Percentiles rank a stretch among this genome's conserved stretches.
These are phyloP conservation scores for Penicillium turbatum DNA, from an alignment of 495 filamentous ascomycete species.

Conservation along the genomic window DNA sequence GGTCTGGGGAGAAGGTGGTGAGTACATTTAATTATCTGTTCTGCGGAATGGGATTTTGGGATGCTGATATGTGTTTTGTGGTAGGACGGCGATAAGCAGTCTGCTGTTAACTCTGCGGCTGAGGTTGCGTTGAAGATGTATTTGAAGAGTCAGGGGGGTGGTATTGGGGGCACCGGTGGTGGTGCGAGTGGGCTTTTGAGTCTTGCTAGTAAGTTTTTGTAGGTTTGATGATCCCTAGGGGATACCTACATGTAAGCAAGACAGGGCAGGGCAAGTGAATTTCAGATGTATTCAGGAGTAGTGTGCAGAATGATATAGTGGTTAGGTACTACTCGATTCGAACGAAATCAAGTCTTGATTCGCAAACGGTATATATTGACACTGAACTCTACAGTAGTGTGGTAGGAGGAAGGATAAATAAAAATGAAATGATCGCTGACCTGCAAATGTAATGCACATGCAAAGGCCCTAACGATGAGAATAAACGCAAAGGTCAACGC, in stretches of 20 bases:
- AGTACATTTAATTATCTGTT: conserved; percentile 22
- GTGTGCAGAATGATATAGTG: conserved; percentile 1
- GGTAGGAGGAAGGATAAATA: not conserved
- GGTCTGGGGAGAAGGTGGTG: conserved; percentile 45
- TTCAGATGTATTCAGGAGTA: too few relatives aligned
- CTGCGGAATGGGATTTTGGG: not conserved
- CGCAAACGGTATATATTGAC: conserved; percentile 10
- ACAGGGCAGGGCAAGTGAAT: too few relatives aligned
- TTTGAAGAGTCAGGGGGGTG: conserved; percentile 53
- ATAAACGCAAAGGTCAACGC: conserved; percentile 18
- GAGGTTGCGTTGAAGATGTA: conserved; percentile 70
- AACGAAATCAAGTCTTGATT: not conserved
- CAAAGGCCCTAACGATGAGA: conserved; percentile 6
- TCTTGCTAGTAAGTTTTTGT: conserved; percentile 55
- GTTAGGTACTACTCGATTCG: too few relatives aligned
- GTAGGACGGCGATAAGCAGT: conserved; percentile 54
- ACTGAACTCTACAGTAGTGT: not conserved
- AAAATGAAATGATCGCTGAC: conserved; percentile 5
- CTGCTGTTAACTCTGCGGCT: conserved; percentile 54
- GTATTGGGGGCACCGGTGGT: conserved; percentile 43
- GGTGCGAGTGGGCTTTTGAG: conserved; percentile 49
- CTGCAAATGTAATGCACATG: conserved; percentile 1
- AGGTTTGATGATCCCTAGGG: not conserved
- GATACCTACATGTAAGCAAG: not conserved
- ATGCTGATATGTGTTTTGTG: conserved; percentile 16